A percentile compares a stretch with the other conserved stretches of the same genome.
Evolutionary conservation across 208 protist species (phyloP).

Genomic region (Histomonas meleagridis): DNA sequence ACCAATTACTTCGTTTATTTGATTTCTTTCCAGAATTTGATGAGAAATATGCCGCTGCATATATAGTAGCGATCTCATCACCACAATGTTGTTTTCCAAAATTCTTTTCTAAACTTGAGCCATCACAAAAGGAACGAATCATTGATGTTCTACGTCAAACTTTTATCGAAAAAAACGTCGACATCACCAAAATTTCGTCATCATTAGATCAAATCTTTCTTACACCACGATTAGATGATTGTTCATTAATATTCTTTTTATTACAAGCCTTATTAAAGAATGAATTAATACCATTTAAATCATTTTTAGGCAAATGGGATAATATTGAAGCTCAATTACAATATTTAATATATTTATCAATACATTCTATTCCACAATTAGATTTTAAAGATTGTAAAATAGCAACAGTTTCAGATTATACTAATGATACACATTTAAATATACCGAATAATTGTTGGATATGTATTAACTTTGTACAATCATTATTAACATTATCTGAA

Average conservation of each 20-base stretch:
- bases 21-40: neutral
- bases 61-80: neutral
- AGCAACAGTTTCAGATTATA: neutral
- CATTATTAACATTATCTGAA: neutral
- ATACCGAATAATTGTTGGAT: neutral
- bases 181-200: neutral
- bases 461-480: slow-evolving; percentile 29
- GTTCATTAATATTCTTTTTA: neutral
- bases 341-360: neutral
- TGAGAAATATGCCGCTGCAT: neutral
- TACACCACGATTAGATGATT: neutral
- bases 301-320: neutral
- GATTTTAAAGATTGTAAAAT: neutral
- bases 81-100: neutral
- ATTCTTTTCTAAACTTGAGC: neutral
- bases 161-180: neutral
- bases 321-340: neutral
- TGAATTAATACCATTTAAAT: neutral
- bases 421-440: neutral
- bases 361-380: neutral
- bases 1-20: neutral
- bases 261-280: neutral
- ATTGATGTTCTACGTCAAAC: neutral
- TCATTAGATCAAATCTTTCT: neutral
- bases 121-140: neutral